phyloP scores from a whole-genome alignment of 2,329 filamentous ascomycete species.

The Neurospora sp. region DNA sequence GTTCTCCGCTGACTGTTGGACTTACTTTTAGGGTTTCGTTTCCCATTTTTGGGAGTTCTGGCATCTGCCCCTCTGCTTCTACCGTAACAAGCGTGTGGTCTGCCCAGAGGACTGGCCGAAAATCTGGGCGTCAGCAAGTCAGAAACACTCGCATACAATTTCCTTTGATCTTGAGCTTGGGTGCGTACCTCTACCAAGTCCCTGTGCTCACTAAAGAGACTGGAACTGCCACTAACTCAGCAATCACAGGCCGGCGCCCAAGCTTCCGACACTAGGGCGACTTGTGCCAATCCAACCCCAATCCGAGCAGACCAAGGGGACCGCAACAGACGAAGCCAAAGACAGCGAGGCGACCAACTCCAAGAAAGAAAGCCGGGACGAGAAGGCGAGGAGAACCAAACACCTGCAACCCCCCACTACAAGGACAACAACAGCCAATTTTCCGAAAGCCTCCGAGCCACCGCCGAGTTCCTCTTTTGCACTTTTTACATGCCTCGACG shows the following conservation, averaged over 20 bases:
- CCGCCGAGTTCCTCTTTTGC: not conserved
- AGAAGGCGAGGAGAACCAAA: not conserved
- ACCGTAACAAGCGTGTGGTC: constrained; percentile 7
- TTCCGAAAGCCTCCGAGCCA: not conserved
- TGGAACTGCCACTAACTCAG: not conserved
- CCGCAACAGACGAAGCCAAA: not conserved
- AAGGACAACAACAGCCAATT: not conserved
- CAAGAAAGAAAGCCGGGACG: not conserved
- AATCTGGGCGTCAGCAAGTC: constrained; percentile 14
- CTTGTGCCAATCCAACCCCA: not conserved
- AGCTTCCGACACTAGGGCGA: not conserved
- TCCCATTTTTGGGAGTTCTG: constrained; percentile 34
- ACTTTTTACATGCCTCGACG: constrained; percentile 2
- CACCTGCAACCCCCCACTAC: not conserved
- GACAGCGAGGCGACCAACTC: not conserved
- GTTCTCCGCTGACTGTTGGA: not conserved
- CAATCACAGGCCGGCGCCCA: not conserved
- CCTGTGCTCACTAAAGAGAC: not conserved
- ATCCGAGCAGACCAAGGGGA: not conserved
- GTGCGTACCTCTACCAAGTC: not conserved
- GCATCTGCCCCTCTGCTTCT: constrained; percentile 29
- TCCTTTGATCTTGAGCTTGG: not conserved
- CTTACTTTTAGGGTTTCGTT: constrained; percentile 23
- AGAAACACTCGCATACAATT: constrained; percentile 6
- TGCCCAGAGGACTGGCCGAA: constrained; percentile 17